Percentiles rank a stretch among this genome's conserved stretches.
Evolutionary conservation across 1,284 basidiomycete genomes (phyloP).

Genomic region (Farysia itapuensis): DNA sequence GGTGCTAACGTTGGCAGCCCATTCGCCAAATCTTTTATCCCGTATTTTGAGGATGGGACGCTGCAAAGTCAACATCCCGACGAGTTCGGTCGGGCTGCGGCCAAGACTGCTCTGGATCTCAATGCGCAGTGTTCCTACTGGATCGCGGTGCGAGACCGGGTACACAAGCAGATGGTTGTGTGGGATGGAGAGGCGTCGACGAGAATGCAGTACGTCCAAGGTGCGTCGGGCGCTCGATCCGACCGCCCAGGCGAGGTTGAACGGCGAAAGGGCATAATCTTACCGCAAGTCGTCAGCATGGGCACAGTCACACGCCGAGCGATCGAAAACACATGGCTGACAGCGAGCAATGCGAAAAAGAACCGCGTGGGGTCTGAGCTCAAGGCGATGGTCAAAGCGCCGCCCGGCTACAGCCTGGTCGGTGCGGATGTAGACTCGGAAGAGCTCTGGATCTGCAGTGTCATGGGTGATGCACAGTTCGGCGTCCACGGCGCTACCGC

Average conservation of each 20-base stretch:
- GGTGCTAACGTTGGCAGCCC: constrained; percentile 90
- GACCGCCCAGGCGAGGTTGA: constrained; percentile 40
- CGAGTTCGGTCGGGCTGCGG: constrained; percentile 68
- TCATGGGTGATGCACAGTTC: constrained; percentile 98
- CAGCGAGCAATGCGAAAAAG: constrained; percentile 95
- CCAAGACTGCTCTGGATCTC: constrained; percentile 82
- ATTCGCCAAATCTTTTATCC: constrained; percentile 84
- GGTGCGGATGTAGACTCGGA: constrained; percentile 99
- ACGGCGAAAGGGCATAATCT: constrained; percentile 80
- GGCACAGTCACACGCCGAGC: constrained; percentile 95
- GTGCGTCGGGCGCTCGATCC: constrained; percentile 36
- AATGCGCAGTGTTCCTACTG: constrained; percentile 96
- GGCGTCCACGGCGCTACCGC: constrained; percentile 95
- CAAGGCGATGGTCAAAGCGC: constrained; percentile 94
- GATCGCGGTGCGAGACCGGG: constrained; percentile 90
- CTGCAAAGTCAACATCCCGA: constrained; percentile 58
- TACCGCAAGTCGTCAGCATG: constrained; percentile 97
- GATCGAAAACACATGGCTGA: constrained; percentile 97
- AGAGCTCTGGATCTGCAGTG: constrained; percentile 98
- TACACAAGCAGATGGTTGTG: constrained; percentile 89
- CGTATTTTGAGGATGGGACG: constrained; percentile 78
- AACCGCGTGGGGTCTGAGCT: constrained; percentile 96
- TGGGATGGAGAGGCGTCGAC: constrained; percentile 68
- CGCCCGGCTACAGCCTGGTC: constrained; percentile 88
- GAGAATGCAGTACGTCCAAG: constrained; percentile 60